Conservation (phyloP, 2,329 filamentous ascomycete species). For the Pestalotiopsis sp. region DNA sequence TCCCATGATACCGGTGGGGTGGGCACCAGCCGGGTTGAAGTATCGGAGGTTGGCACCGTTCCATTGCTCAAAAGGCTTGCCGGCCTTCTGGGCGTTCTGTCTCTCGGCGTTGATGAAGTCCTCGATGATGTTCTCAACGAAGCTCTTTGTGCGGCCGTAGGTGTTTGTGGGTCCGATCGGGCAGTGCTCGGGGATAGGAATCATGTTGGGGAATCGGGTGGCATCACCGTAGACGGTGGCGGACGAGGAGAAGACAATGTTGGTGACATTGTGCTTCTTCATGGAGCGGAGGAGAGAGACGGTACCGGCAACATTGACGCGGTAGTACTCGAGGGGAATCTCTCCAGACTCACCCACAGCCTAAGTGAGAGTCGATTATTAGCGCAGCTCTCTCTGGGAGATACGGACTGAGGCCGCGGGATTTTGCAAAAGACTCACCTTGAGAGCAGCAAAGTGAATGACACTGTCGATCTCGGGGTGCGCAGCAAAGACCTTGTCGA, state of each 20-base stretch:
- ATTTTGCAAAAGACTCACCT: slow-evolving; percentile 57
- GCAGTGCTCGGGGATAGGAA: slow-evolving; percentile 96
- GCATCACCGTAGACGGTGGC: slow-evolving; percentile 98
- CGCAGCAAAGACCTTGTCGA: slow-evolving; percentile 86
- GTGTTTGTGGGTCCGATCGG: slow-evolving; percentile 96
- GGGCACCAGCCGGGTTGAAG: slow-evolving; percentile 95
- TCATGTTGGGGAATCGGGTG: slow-evolving; percentile 96
- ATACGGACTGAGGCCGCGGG: background rate
- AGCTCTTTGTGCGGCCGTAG: slow-evolving; percentile 95
- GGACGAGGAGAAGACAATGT: slow-evolving; percentile 98
- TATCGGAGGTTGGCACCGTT: slow-evolving; percentile 93
- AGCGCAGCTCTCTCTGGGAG: slow-evolving; percentile 15
- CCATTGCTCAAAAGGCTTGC: slow-evolving; percentile 79
- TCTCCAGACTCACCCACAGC: slow-evolving; percentile 94
- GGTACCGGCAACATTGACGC: slow-evolving; percentile 93
- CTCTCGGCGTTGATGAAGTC: slow-evolving; percentile 89
- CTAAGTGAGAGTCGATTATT: slow-evolving; percentile 45
- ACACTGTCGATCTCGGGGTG: slow-evolving; percentile 96
- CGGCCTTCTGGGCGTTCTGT: slow-evolving; percentile 78
- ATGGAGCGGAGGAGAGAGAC: slow-evolving; percentile 86
- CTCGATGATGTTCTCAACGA: slow-evolving; percentile 88
- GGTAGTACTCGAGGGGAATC: slow-evolving; percentile 96
- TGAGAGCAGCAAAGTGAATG: slow-evolving; percentile 97
- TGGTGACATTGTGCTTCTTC: slow-evolving; percentile 86
- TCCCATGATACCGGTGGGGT: slow-evolving; percentile 96